Base-by-base conservation (phyloP, 2,329 filamentous ascomycete species). In the Nigrograna mackinnonii region DNA sequence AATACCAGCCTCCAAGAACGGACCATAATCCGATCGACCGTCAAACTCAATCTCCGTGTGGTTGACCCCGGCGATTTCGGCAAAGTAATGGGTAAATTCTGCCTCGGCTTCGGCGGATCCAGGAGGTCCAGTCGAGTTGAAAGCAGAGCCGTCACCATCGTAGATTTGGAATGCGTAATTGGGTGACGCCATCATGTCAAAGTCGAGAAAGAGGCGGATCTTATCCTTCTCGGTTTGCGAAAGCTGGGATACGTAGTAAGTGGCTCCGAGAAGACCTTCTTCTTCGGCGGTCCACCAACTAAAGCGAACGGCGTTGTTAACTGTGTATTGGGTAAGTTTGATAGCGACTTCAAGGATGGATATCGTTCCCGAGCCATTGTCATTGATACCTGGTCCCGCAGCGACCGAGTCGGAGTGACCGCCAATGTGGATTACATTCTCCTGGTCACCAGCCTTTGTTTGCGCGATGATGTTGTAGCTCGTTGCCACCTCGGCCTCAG, bases 1-100 rank as follows among this genome's bases (percentile, higher is more conserved):
- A 31, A 91, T 89, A 3, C 85, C 85, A 42, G 80, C 77, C 24
- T 81, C 77, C 57, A 91, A 85, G 72, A 92, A 91, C 1, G 82
- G 85, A 37, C 84, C 86, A 56, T 92, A 92, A 67, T 94, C 89
- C 49, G 84, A 89, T 44, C 88, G 83, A 5, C 88, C 88, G 55
- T 90, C 85, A 52, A 94, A 92, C 2, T 82, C 79, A 20, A 87
- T 87, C 44, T 86, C 82, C 0, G 82, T 86, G 62, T 84, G 59
- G 44, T 62, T 60, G 7, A 62, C 49, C 3, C 57, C 54, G 9
- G 59, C 53, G 39, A 59, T 60, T 32, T 60, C 50, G 16, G 32
- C 30, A 31, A 66, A 66, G 47, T 62, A 66, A 38, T 58, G 49
- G 9, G 60, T 47, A 31, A 85, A 66, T 84, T 83, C 43, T 84